phyloP scores from a whole-genome alignment of 139 green algal genomes.

The Chlorella sp. region DNA sequence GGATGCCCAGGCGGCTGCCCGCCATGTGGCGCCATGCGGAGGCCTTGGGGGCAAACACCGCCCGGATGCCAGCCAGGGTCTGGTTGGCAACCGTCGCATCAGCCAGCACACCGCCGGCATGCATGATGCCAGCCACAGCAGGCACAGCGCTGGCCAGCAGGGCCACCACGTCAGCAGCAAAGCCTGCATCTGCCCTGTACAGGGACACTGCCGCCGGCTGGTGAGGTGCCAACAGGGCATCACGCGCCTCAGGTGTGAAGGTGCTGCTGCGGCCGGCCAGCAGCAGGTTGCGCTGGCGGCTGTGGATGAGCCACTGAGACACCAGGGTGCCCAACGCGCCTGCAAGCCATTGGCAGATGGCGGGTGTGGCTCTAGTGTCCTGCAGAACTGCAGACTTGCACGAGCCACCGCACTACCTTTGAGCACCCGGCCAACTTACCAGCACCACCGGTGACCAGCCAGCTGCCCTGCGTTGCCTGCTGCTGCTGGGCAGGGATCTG shows the following conservation, averaged over 20 bases:
- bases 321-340: conserved; percentile 42
- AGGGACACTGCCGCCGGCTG: conserved; percentile 23
- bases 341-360: too few species aligned
- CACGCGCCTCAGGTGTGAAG: not conserved
- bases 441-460: conserved; percentile 17
- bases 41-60: conserved; percentile 68
- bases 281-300: conserved; percentile 29
- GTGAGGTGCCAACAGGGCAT: not conserved
- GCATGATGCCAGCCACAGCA: conserved; percentile 55
- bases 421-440: conserved; percentile 15
- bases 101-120: conserved; percentile 78
- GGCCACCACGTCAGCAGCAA: conserved; percentile 23
- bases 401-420: not conserved
- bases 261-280: conserved; percentile 36
- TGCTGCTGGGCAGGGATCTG: not conserved
- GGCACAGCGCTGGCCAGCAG: not conserved
- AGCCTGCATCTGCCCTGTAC: conserved; percentile 38
- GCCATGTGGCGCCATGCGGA: conserved; percentile 8
- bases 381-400: not conserved
- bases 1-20: not conserved
- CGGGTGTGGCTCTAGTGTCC: not conserved
- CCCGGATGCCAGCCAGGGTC: conserved; percentile 43
- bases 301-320: conserved; percentile 42
- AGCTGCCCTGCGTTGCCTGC: not conserved
- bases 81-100: conserved; percentile 78